Base-by-base conservation (phyloP, 176 grass and related monocot species). In the Elymus sibiricus region DNA sequence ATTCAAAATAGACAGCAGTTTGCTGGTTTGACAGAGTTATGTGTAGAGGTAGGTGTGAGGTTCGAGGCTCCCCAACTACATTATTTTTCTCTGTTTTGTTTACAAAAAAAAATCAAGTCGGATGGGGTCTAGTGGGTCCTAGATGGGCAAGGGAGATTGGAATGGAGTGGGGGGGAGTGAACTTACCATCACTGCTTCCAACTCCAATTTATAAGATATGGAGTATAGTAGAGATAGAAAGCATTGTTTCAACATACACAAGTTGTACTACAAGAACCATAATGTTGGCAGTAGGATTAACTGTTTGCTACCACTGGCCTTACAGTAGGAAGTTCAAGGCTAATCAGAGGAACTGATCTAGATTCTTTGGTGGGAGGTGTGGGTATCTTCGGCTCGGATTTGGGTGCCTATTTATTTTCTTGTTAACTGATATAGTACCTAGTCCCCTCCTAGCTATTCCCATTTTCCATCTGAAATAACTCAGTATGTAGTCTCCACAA, bases 301-400 rank as follows among this genome's bases (percentile, higher is more conserved):
- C 62, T 25, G 53, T 47, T 42, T 64, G 34, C 47, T 67, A 80
- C 70, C 70, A 43, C 66, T 74, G 37, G n/a, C 60, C 55, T 28
- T 86, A 58, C 26, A 61, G 83, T 49, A 87, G 25, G 46, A 79
- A 74, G 58, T 51, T 40, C 10, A n/a, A n/a, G 82, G 47, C 9
- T 78, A 22, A 64, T 14, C 27, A 4, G 16, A 53, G 46, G 44
- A 53, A 76, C 73, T 76, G 44, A 53, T 21, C 47, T 27, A 75
- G 14, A 75, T 75, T 14, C 14, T 19, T 49, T 75, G 25, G 71
- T 49, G 71, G 71, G 42, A 76, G 42, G 44, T 76, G 44, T 21
- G 44, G 25, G 24, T 75, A 15, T 47, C 15, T 75, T 75, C 0
- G 25, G 42, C 42, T 49, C 3, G 42, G 71, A 74, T 74, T 16